phyloP scores from a whole-genome alignment of 2,329 filamentous ascomycete species.

The Fusarium floridanum region DNA sequence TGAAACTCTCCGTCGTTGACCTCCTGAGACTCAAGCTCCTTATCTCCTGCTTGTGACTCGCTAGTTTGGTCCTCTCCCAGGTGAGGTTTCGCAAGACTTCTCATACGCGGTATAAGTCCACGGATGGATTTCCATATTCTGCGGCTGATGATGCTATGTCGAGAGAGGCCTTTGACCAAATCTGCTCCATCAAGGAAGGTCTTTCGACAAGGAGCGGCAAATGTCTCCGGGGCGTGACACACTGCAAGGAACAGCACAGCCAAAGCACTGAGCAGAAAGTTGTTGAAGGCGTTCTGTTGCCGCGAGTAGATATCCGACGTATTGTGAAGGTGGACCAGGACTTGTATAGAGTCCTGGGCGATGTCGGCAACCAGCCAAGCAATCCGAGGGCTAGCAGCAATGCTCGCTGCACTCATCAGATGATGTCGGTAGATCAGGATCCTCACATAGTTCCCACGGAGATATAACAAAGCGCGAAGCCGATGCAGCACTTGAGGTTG shows the following conservation, averaged over 20 bases:
- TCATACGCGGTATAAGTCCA: slow-evolving; percentile 50
- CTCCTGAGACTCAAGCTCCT: not conserved
- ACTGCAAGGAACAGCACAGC: slow-evolving; percentile 54
- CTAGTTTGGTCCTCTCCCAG: slow-evolving; percentile 14
- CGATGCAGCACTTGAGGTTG: slow-evolving; percentile 56
- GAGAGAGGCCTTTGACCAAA: slow-evolving; percentile 50
- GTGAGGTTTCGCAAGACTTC: slow-evolving; percentile 41
- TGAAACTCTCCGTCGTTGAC: not conserved
- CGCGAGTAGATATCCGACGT: slow-evolving; percentile 47
- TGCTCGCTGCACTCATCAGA: slow-evolving; percentile 54
- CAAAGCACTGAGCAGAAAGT: slow-evolving; percentile 48
- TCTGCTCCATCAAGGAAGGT: slow-evolving; percentile 51
- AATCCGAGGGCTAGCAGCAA: slow-evolving; percentile 50
- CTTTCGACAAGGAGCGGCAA: slow-evolving; percentile 53
- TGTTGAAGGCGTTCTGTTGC: slow-evolving; percentile 48
- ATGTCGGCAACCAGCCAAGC: slow-evolving; percentile 56
- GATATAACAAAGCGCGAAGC: slow-evolving; percentile 57
- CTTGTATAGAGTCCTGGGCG: slow-evolving; percentile 47
- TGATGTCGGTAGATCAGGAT: slow-evolving; percentile 60
- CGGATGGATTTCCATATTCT: slow-evolving; percentile 54
- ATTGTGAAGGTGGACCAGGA: slow-evolving; percentile 44
- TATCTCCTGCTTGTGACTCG: not conserved
- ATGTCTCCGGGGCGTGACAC: slow-evolving; percentile 58
- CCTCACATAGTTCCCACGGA: slow-evolving; percentile 60
- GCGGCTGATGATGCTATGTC: slow-evolving; percentile 49